A percentile compares a stretch with the other conserved stretches of the same genome.
Evolutionary conservation across 1,139 yeast species (phyloP).

Genomic region (Pichia terricola): DNA sequence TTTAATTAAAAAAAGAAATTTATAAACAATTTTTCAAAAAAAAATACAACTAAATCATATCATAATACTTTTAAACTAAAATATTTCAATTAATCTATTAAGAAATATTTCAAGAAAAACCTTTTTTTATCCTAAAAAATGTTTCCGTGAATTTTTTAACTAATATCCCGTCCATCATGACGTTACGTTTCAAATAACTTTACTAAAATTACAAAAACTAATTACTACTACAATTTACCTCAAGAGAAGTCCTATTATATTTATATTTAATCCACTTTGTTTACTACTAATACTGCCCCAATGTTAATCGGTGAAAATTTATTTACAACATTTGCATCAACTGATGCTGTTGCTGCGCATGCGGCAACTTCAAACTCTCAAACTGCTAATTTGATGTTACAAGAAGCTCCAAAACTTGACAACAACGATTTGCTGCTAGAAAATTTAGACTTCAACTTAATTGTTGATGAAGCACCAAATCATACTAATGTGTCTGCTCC

Average conservation of each 20-base stretch:
- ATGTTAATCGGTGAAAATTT: slow-evolving; percentile 35
- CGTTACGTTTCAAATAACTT: slow-evolving; percentile 8
- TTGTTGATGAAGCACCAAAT: not conserved
- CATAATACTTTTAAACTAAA: slow-evolving; percentile 9
- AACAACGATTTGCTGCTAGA: slow-evolving; percentile 5
- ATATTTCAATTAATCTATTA: too few species aligned
- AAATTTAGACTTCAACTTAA: slow-evolving; percentile 7
- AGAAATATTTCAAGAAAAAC: slow-evolving; percentile 8
- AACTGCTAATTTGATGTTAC: slow-evolving; percentile 2
- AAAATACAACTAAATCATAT: slow-evolving; percentile 10
- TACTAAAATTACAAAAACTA: too few species aligned
- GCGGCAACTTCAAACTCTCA: not conserved
- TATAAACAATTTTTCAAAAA: not conserved
- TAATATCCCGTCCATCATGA: slow-evolving; percentile 20
- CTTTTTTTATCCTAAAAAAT: slow-evolving; percentile 11
- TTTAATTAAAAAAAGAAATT: not conserved
- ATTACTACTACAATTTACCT: too few species aligned
- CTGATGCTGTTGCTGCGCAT: slow-evolving; percentile 2
- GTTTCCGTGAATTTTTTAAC: slow-evolving; percentile 14
- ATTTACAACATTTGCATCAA: slow-evolving; percentile 28
- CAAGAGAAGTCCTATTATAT: too few species aligned
- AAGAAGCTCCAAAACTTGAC: slow-evolving; percentile 9
- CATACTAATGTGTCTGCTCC: slow-evolving; percentile 12
- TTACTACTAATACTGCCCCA: slow-evolving; percentile 8
- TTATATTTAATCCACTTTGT: too few species aligned